Conservation (phyloP, 352 stramenopile genomes). For the Globisporangium irregulare region DNA sequence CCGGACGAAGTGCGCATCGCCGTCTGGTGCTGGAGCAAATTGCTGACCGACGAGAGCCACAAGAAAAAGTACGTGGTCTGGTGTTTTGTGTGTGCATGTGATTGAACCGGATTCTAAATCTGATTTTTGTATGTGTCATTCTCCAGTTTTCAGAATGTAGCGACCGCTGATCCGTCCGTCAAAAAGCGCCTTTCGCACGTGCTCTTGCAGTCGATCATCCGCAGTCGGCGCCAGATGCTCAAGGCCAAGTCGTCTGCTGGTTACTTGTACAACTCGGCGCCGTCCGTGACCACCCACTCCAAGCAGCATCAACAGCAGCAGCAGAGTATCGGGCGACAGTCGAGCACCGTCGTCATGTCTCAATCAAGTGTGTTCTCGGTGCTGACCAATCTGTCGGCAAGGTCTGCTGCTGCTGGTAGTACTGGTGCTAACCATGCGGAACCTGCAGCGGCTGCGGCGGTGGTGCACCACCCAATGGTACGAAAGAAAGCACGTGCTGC, state of each 20-base stretch:
- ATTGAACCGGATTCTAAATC: not conserved
- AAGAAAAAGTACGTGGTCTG: conserved; percentile 30
- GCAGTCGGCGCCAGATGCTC: conserved; percentile 72
- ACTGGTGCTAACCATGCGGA: not conserved
- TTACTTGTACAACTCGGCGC: conserved; percentile 10
- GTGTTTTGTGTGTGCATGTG: not conserved
- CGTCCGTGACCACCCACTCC: not conserved
- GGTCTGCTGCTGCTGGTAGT: not conserved
- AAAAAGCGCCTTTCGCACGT: conserved; percentile 41
- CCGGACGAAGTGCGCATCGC: conserved; percentile 69
- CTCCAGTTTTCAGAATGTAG: conserved; percentile 36
- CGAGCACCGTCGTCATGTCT: not conserved
- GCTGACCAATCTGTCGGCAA: not conserved
- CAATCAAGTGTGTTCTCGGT: conserved; percentile 8
- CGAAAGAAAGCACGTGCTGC: conserved; percentile 41
- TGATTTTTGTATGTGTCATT: conserved; percentile 12
- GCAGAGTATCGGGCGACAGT: not conserved
- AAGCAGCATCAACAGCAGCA: not conserved
- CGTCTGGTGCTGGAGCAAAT: conserved; percentile 70
- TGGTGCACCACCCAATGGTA: conserved; percentile 60
- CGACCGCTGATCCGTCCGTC: conserved; percentile 20
- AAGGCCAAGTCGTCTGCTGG: conserved; percentile 41
- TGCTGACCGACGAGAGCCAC: conserved; percentile 40
- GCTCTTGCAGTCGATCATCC: conserved; percentile 65
- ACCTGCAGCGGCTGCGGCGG: not conserved